Evolutionary conservation across 768 basidiomycete species (phyloP).

Genomic region (Mycena capillaripes): DNA sequence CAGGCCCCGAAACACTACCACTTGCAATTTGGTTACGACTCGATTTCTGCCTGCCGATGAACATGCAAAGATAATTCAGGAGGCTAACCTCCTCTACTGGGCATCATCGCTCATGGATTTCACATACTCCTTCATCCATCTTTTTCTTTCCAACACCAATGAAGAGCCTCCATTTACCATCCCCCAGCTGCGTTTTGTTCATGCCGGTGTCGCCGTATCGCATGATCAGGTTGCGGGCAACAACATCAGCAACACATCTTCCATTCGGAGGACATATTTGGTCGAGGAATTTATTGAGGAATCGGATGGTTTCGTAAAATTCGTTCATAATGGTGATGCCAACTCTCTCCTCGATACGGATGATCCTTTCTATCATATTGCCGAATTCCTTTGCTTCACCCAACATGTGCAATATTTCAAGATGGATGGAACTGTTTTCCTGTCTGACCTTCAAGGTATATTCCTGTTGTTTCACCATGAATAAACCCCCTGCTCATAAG

Average conservation of each 20-base stretch:
- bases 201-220: slow-evolving; percentile 3
- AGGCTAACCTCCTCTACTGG: slow-evolving; percentile 22
- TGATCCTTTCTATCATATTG: slow-evolving; percentile 18
- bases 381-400: slow-evolving; percentile 38
- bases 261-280: slow-evolving; percentile 23
- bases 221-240: neutral
- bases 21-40: neutral
- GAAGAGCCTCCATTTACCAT: slow-evolving; percentile 1
- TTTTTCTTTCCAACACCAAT: neutral
- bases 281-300: slow-evolving; percentile 36
- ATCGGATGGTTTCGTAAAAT: slow-evolving; percentile 40
- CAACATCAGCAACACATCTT: neutral
- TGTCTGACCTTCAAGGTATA: slow-evolving; percentile 47
- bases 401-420: slow-evolving; percentile 46
- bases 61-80: neutral
- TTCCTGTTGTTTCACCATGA: neutral
- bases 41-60: slow-evolving; percentile 13
- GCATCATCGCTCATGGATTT: slow-evolving; percentile 13
- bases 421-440: slow-evolving; percentile 37
- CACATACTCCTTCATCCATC: slow-evolving; percentile 13
- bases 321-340: slow-evolving; percentile 40
- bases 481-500: too few relatives aligned
- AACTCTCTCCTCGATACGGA: slow-evolving; percentile 17
- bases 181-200: slow-evolving; percentile 1
- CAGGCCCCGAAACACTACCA: neutral